Evolutionary conservation across 805 yeast genomes (phyloP), one percentile per base, ranked within the genome.

Genomic region (Saccharomycopsis fibuligera): DNA sequence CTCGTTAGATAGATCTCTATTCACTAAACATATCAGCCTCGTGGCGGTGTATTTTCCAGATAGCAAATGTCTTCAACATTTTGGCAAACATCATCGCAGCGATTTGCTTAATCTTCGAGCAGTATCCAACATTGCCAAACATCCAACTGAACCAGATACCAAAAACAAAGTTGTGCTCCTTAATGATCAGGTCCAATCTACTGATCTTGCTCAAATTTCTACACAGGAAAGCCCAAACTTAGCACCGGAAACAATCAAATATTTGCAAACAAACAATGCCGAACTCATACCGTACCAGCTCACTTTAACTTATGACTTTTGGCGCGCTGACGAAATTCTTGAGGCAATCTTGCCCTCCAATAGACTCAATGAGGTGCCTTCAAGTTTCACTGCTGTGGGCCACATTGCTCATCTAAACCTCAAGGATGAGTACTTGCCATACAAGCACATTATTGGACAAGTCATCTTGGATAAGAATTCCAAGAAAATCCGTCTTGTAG

Each of bases 331-430:
- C 48, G 96, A 93, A 57, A 83, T 93, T 14, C 68, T 93, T 35
- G 69, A 72, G 40, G 76, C 96, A 0, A 76, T 89, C 3, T 64
- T 93, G 40, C 99, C 99, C 0, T 83, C 76, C 40, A 71, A 79
- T 17, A 63, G 79, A 19, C 65, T 78, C 5, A 81, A 76, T 37
- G 96, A 88, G 49, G 70, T 83, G 6, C 99, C 99, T 0, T 73
- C 93, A 1, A 95, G 98, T 0, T 93, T 86, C 63, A 86, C 98
- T 1, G 79, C 81, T 33, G 95, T 95, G 0, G 99, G 99, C 0
- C 98, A 93, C 66, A 76, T 93, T 50, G 99, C 98, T 0, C 99
- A 93, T 65, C 66, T 95, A 60, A 93, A 93, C 59, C 65, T 93
- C 37, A 72, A 89, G 40, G 84, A 83, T 36, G 93, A 86, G 60